A percentile compares a stretch with the other conserved stretches of the same genome.
Conservation (phyloP, 2,329 filamentous ascomycete species). For the Cladophialophora immunda region DNA sequence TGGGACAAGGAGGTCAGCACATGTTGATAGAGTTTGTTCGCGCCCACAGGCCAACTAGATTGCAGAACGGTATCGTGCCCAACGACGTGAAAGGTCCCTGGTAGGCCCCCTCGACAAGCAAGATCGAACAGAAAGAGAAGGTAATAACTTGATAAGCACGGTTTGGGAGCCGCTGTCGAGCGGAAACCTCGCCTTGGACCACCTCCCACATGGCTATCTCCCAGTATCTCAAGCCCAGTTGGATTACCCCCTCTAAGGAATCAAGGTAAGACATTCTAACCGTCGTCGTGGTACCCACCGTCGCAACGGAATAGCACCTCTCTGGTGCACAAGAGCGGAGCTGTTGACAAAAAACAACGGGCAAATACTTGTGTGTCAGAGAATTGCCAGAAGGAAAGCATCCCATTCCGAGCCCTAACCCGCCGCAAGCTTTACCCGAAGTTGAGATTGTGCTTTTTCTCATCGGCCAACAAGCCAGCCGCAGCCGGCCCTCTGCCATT, state of each 20-base stretch:
- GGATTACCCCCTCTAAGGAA: neutral
- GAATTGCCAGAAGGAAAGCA: conserved; percentile 1
- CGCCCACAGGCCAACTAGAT: neutral
- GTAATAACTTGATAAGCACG: neutral
- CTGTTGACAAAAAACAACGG: conserved; percentile 1
- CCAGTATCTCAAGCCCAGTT: neutral
- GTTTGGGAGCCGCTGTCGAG: neutral
- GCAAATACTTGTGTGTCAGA: conserved; percentile 8
- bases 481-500: neutral
- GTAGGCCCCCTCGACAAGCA: neutral
- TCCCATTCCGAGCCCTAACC: neutral
- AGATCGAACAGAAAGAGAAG: neutral
- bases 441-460: neutral
- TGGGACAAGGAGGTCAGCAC: conserved; percentile 10
- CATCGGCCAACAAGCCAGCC: neutral
- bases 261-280: neutral
- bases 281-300: neutral
- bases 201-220: neutral
- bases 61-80: conserved; percentile 2
- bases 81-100: neutral
- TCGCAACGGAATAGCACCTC: neutral
- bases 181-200: neutral
- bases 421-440: conserved; percentile 17
- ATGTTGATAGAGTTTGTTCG: conserved; percentile 7
- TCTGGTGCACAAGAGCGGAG: neutral